These are phyloP conservation scores for Chloroidium sp. DNA, from an alignment of 163 green algal genomes.

Conservation along the genomic window DNA sequence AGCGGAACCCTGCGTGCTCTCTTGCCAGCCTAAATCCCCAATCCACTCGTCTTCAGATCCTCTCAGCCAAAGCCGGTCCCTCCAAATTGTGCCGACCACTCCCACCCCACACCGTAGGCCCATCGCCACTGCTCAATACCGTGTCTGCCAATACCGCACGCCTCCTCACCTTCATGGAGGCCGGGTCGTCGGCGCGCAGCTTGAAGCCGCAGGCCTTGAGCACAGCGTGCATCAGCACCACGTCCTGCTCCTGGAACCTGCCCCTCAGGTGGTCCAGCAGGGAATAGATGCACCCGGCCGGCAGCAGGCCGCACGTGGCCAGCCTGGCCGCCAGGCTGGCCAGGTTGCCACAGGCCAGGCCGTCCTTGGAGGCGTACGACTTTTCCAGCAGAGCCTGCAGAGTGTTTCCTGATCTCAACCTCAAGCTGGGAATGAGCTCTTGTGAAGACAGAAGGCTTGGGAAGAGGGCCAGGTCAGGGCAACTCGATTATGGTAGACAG, in stretches of 20 bases:
- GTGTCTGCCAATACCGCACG: no score
- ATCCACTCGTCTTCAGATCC: no score
- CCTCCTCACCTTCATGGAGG: conserved; percentile 52
- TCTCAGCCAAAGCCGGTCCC: no score
- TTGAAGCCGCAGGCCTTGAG: conserved; percentile 57
- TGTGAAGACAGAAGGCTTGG: conserved; percentile 8
- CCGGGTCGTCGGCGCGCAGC: conserved; percentile 64
- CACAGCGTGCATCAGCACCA: conserved; percentile 59
- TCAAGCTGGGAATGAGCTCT: background rate
- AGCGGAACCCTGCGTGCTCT: no score
- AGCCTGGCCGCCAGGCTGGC: conserved; percentile 42
- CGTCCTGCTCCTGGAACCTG: conserved; percentile 66
- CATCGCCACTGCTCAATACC: no score
- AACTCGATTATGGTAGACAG: background rate
- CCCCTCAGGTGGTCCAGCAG: conserved; percentile 11
- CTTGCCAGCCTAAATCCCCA: no score
- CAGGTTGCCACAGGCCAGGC: conserved; percentile 42
- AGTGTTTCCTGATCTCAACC: no score
- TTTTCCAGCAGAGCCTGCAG: conserved; percentile 10
- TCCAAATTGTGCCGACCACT: no score
- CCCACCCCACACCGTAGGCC: no score
- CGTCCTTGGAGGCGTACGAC: conserved; percentile 11
- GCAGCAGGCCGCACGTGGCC: conserved; percentile 13
- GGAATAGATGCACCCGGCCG: conserved; percentile 14
- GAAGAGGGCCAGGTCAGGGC: background rate